Evolutionary conservation across 164 flowering plant species (phyloP).

Genomic region (Magnolia officinalis): DNA sequence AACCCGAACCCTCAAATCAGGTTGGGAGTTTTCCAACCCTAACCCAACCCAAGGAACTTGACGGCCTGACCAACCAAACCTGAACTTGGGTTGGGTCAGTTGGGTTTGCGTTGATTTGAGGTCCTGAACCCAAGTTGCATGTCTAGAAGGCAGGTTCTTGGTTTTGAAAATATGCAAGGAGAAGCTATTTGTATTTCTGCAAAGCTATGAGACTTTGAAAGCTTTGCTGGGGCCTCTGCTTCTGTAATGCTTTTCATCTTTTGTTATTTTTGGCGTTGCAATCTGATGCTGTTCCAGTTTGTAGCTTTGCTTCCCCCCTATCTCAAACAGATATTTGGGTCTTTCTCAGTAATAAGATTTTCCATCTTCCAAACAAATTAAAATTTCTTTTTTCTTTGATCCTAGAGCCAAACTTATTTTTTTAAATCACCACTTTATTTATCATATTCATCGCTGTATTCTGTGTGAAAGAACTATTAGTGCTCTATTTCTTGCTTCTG

Average conservation of each 20-base stretch:
- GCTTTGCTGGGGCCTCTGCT: too few relatives aligned
- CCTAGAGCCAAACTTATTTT: background rate
- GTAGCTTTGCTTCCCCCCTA: background rate
- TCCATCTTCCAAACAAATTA: background rate
- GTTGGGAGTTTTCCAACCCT: too few relatives aligned
- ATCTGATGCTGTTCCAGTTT: background rate
- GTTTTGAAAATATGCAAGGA: background rate
- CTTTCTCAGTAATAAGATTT: background rate
- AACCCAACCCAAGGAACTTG: too few relatives aligned
- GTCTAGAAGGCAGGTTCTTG: too few relatives aligned
- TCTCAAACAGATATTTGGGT: background rate
- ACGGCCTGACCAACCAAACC: too few relatives aligned
- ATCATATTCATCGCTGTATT: background rate
- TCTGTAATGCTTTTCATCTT: too few relatives aligned
- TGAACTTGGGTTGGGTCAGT: too few relatives aligned
- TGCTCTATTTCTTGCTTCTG: background rate
- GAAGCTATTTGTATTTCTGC: background rate
- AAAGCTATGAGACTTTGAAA: background rate
- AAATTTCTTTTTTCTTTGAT: background rate
- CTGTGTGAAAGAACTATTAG: background rate
- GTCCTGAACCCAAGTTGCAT: too few relatives aligned
- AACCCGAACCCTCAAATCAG: too few relatives aligned
- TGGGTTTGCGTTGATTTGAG: too few relatives aligned
- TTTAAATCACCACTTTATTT: background rate
- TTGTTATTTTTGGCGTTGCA: background rate